phyloP scores from a whole-genome alignment of 2,329 filamentous ascomycete genomes.

The Talaromyces funiculosus region DNA sequence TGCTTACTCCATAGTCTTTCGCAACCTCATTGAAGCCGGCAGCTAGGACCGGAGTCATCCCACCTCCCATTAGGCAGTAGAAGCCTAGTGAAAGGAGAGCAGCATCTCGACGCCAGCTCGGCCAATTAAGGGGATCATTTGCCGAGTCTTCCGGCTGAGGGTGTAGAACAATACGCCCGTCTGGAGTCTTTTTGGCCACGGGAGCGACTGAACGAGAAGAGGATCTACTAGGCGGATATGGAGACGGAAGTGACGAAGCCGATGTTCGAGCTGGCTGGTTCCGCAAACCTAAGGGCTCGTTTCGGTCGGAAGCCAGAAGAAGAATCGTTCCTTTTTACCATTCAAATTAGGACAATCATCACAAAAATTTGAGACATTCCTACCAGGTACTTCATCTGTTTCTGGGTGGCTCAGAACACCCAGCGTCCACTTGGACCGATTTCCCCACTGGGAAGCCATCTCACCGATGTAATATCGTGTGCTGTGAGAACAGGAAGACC shows the following conservation, averaged over 20 bases:
- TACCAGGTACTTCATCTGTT: slow-evolving; percentile 84
- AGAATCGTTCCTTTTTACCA: slow-evolving; percentile 53
- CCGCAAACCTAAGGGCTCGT: slow-evolving; percentile 57
- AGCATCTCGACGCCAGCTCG: slow-evolving; percentile 69
- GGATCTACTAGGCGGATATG: slow-evolving; percentile 35
- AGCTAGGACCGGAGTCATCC: slow-evolving; percentile 83
- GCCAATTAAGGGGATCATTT: slow-evolving; percentile 94
- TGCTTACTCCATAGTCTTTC: slow-evolving; percentile 57
- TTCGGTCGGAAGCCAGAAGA: slow-evolving; percentile 55
- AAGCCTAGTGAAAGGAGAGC: slow-evolving; percentile 79
- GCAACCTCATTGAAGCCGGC: slow-evolving; percentile 84
- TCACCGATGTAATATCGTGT: not conserved
- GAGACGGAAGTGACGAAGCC: slow-evolving; percentile 49
- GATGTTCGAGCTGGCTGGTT: slow-evolving; percentile 58
- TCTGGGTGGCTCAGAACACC: slow-evolving; percentile 77
- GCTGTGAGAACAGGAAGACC: no score
- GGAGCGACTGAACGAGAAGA: slow-evolving; percentile 30
- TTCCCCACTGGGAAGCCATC: slow-evolving; percentile 18
- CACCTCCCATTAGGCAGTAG: slow-evolving; percentile 89
- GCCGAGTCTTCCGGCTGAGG: slow-evolving; percentile 86
- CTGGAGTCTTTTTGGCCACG: slow-evolving; percentile 66
- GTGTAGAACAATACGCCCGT: slow-evolving; percentile 80
- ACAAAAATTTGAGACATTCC: slow-evolving; percentile 18
- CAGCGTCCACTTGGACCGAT: slow-evolving; percentile 51
- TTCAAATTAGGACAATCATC: not conserved